phyloP scores from a whole-genome alignment of 441 rosid species.

The Viola pubescens region DNA sequence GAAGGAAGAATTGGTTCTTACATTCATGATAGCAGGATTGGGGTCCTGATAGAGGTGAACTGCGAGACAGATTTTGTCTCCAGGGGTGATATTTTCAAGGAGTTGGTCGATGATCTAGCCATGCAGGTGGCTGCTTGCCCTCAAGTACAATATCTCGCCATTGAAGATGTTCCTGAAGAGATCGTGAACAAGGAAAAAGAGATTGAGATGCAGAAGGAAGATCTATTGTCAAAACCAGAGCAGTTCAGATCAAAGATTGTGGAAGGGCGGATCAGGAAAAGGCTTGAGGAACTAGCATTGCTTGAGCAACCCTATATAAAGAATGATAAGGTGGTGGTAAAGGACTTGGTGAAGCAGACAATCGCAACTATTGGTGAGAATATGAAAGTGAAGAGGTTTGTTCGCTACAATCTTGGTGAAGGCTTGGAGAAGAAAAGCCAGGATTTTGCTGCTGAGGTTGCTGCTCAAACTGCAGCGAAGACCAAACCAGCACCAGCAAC shows the following conservation, averaged over 20 bases:
- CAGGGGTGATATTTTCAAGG: constrained; percentile 90
- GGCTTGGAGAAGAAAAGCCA: constrained; percentile 89
- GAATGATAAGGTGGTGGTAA: constrained; percentile 79
- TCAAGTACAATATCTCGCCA: constrained; percentile 69
- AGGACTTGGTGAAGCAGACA: constrained; percentile 85
- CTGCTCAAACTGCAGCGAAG: constrained; percentile 83
- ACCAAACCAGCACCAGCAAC: constrained; percentile 36
- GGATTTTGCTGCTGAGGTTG: constrained; percentile 95
- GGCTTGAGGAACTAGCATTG: constrained; percentile 78
- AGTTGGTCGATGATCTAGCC: constrained; percentile 71
- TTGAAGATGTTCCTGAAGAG: constrained; percentile 81
- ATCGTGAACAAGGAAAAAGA: constrained; percentile 72
- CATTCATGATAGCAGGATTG: constrained; percentile 92
- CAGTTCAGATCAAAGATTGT: constrained; percentile 83
- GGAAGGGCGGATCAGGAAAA: constrained; percentile 84
- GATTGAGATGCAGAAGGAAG: constrained; percentile 97
- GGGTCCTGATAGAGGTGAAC: constrained; percentile 83
- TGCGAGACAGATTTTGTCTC: constrained; percentile 97
- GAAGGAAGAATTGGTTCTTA: constrained; percentile 94
- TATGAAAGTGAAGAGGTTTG: constrained; percentile 77
- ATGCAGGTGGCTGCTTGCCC: constrained; percentile 91
- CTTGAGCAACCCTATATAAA: constrained; percentile 90
- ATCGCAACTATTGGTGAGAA: constrained; percentile 91
- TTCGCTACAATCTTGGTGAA: constrained; percentile 85
- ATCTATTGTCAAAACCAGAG: constrained; percentile 80